Evolutionary conservation across 257 asterid species (phyloP), one percentile per base, ranked within the genome.

Genomic region (Lycium ferocissimum): DNA sequence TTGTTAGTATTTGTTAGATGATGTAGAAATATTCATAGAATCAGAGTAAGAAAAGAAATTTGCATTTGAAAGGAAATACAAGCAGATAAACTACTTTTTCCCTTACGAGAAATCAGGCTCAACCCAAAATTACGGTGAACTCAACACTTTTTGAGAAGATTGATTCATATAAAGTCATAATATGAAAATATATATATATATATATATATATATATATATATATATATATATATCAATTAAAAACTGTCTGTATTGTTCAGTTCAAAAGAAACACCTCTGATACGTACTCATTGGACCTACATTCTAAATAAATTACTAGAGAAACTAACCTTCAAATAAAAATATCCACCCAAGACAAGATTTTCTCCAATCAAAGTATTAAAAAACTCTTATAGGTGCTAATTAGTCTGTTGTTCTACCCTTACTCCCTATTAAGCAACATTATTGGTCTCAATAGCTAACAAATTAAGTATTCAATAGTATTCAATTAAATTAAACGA

Each of bases 341-440:
- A 75, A 22, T 49, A 22, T 49, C 62, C n/a, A 75, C 4, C 62
- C 62, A 75, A 47, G 3, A 11, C 80, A 47, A 47, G 22, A 49
- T 49, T 20, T 75, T 75, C 61, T 49, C 81, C 81, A 12, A 49
- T 75, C 17, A 75, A 72, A 43, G 14, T 47, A 47, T 73, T 22
- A 20, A 20, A 47, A 47, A 2, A 73, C 22, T 75, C 17, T 45
- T 2, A 49, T 75, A 49, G 81, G 51, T 69, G 5, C 62, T 22
- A 49, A 51, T 75, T 75, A 13, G 81, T 49, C 62, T 49, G 4
- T 49, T 20, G 62, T 49, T 75, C 62, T 12, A 75, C n/a, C 58
- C 62, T 22, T 49, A 75, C 59, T 49, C 62, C 81, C 61, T 75
- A 49, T 22, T 26, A 75, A 75, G 43, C 81, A 75, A 75, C 61